These are phyloP conservation scores for Candida sp. DNA, from an alignment of 1,139 yeast genomes.

Conservation along the genomic window DNA sequence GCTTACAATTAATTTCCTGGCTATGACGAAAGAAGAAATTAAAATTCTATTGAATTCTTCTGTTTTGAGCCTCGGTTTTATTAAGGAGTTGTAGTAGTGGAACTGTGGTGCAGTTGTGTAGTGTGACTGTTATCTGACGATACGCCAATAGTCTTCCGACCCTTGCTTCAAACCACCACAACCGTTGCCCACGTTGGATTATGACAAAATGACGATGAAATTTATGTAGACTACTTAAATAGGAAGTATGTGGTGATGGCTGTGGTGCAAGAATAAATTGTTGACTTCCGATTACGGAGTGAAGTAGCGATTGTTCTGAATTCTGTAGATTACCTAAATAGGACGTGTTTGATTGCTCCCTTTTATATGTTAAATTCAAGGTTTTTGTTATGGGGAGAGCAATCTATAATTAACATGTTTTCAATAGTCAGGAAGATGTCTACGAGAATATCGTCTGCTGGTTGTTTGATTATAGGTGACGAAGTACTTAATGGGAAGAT, in stretches of 20 bases:
- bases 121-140: background rate
- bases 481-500: slow-evolving; percentile 89
- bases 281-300: background rate
- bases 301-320: background rate
- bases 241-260: background rate
- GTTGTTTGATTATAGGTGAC: slow-evolving; percentile 73
- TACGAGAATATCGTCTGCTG: slow-evolving; percentile 23
- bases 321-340: background rate
- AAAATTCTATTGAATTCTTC: no score
- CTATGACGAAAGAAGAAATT: slow-evolving; percentile 6
- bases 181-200: background rate
- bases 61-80: no score
- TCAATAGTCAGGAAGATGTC: background rate
- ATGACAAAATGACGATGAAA: background rate
- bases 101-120: background rate
- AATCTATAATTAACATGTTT: background rate
- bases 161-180: background rate
- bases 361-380: no score
- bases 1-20: slow-evolving; percentile 2
- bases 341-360: no score
- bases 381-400: no score
- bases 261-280: background rate
- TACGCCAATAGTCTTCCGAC: background rate
- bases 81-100: no score
- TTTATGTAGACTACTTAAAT: background rate